A percentile compares a stretch with the other conserved stretches of the same genome.
Evolutionary conservation across 768 basidiomycete genomes (phyloP).

Genomic region (Mycena amicta): DNA sequence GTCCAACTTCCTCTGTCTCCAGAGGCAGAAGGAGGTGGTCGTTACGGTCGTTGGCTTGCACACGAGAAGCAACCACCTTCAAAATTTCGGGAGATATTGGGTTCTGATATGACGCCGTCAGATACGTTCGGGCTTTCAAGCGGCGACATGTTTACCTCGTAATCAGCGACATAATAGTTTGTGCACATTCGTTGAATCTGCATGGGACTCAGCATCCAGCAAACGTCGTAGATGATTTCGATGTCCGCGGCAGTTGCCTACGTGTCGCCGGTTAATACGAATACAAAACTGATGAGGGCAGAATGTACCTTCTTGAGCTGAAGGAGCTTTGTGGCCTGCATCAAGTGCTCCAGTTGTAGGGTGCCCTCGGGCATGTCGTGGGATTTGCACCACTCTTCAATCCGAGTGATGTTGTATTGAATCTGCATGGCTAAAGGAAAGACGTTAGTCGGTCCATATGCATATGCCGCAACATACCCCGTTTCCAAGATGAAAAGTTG

Average conservation of each 20-base stretch:
- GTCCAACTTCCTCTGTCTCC: slow-evolving; percentile 95
- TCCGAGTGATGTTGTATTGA: slow-evolving; percentile 97
- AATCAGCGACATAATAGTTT: slow-evolving; percentile 98
- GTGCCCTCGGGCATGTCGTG: slow-evolving; percentile 99
- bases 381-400: slow-evolving; percentile 99
- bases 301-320: slow-evolving; percentile 90
- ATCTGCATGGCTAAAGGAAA: slow-evolving; percentile 91
- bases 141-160: slow-evolving; percentile 65
- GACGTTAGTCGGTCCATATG: background rate
- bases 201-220: slow-evolving; percentile 99
- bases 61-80: slow-evolving; percentile 92
- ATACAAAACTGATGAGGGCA: slow-evolving; percentile 10
- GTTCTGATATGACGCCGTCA: slow-evolving; percentile 52
- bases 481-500: slow-evolving; percentile 99
- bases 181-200: slow-evolving; percentile 99
- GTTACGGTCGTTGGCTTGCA: slow-evolving; percentile 94
- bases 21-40: slow-evolving; percentile 95
- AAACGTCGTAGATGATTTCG: slow-evolving; percentile 98
- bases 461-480: no score
- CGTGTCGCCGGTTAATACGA: no score
- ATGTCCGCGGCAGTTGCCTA: slow-evolving; percentile 94
- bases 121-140: background rate
- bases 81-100: slow-evolving; percentile 98
- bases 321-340: slow-evolving; percentile 98
- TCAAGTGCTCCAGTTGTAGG: slow-evolving; percentile 95